Base-by-base conservation (phyloP, 225 moss, liverwort and hornwort genomes). In the Pleurozium schreberi region DNA sequence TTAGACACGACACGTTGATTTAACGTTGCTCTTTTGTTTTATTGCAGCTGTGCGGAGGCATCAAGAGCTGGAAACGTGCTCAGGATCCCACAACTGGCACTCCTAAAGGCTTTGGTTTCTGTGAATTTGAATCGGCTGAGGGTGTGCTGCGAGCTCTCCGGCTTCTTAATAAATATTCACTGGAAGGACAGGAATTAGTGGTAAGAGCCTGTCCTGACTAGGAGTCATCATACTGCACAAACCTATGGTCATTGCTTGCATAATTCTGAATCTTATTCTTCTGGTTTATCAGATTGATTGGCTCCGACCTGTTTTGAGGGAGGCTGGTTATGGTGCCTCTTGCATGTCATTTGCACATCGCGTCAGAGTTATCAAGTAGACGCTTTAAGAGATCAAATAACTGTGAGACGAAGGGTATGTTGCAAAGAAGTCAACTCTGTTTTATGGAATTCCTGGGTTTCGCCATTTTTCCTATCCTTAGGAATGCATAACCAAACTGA, bases 121-220 rank as follows among this genome's bases (percentile, higher is more conserved):
- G 98, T 81, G 98, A 98, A 85, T 98, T 98, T 86, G 98, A 98
- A 61, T 96, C 96, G 66, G 98, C 98, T 34, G 98, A 98, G 92
- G 98, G 98, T 87, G 98, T 98, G 82, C 95, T 98, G 69, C 94
- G 98, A 85, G 98, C 97, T 50, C 94, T 98, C 58, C 95, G 98
- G 36, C 96, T 98, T 76, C 93, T 98, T 57, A 97, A 97, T 86
- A 96, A 96, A 89, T 98, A 92, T 87, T 93, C 95, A 62, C 94
- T 98, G 74, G 98, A 98, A 93, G 98, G 98, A 88, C 98, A 98
- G 90, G 98, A 98, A 89, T 91, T 98, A 92, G 98, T 98, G 97
- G 98, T 98, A 94, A 82, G 93, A 75, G 53, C 86, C 82, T 89
- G 85, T 80, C 33, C 42, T 79, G 82, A 86, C 82, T 40, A 88